Evolutionary conservation across 2,329 filamentous ascomycete genomes (phyloP).

Genomic region (Sporothrix brunneoviolacea): DNA sequence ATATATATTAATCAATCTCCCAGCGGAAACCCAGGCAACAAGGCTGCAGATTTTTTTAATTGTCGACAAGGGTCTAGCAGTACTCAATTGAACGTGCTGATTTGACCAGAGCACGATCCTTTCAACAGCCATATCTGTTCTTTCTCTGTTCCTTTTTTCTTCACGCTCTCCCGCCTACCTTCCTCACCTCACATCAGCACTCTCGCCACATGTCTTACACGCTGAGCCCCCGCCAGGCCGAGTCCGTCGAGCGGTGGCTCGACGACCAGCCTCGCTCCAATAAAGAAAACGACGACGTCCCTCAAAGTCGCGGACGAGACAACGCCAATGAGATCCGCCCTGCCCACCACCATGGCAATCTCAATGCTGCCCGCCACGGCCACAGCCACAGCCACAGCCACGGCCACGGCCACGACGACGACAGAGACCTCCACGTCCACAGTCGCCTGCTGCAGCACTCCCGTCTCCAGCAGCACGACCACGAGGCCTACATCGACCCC

Average conservation of each 20-base stretch:
- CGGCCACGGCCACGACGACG: background rate
- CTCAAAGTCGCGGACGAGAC: too few relatives aligned
- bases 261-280: background rate
- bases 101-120: too few relatives aligned
- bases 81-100: too few relatives aligned
- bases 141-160: background rate
- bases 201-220: background rate
- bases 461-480: background rate
- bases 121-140: too few relatives aligned
- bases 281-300: background rate
- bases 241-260: slow-evolving; percentile 15
- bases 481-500: slow-evolving; percentile 1
- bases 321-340: too few relatives aligned
- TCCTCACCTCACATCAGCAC: background rate
- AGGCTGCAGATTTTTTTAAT: too few relatives aligned
- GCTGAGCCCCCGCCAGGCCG: slow-evolving; percentile 1
- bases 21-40: too few relatives aligned
- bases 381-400: background rate
- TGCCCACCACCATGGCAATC: background rate
- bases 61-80: too few relatives aligned
- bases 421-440: slow-evolving; percentile 6
- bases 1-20: too few relatives aligned
- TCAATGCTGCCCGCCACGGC: background rate
- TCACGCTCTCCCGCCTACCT: background rate
- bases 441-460: slow-evolving; percentile 4